Evolutionary conservation across 352 stramenopile species (phyloP).

Genomic region (Plasmopara viticola): DNA sequence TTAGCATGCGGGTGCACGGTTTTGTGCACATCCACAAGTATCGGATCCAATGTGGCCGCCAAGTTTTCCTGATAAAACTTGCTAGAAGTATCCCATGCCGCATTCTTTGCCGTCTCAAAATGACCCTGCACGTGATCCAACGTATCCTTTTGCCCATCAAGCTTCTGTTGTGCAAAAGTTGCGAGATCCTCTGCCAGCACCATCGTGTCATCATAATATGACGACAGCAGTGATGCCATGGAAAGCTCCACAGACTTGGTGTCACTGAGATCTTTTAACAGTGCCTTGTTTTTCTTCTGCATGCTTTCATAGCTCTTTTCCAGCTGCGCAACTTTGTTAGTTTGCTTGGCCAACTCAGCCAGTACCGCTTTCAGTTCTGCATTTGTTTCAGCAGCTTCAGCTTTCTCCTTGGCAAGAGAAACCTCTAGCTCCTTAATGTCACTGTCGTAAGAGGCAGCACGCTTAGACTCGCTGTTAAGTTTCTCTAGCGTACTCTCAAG

Average conservation of each 20-base stretch:
- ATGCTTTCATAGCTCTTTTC: conserved; percentile 21
- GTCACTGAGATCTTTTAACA: conserved; percentile 46
- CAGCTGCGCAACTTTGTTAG: conserved; percentile 19
- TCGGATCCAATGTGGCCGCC: conserved; percentile 55
- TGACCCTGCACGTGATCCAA: conserved; percentile 48
- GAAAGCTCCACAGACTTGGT: conserved; percentile 49
- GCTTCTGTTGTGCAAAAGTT: conserved; percentile 34
- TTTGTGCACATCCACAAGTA: conserved; percentile 44
- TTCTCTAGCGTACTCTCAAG: conserved; percentile 16
- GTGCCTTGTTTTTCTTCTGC: conserved; percentile 57
- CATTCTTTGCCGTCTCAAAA: conserved; percentile 42
- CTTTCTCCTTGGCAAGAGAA: conserved; percentile 18
- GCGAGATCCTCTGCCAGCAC: conserved; percentile 37
- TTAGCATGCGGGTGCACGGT: conserved; percentile 49
- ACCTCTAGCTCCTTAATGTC: conserved; percentile 24
- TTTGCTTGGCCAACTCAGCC: conserved; percentile 26
- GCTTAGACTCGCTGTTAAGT: conserved; percentile 9
- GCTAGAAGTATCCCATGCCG: conserved; percentile 33
- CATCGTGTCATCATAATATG: conserved; percentile 77
- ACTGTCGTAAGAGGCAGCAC: neutral
- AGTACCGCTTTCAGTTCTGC: conserved; percentile 31
- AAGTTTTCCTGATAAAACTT: conserved; percentile 70
- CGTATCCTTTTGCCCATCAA: conserved; percentile 35
- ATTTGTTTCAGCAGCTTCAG: conserved; percentile 9
- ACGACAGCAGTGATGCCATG: conserved; percentile 58